Conservation (phyloP, 225 moss, liverwort and hornwort species). For the Bryum argenteum region DNA sequence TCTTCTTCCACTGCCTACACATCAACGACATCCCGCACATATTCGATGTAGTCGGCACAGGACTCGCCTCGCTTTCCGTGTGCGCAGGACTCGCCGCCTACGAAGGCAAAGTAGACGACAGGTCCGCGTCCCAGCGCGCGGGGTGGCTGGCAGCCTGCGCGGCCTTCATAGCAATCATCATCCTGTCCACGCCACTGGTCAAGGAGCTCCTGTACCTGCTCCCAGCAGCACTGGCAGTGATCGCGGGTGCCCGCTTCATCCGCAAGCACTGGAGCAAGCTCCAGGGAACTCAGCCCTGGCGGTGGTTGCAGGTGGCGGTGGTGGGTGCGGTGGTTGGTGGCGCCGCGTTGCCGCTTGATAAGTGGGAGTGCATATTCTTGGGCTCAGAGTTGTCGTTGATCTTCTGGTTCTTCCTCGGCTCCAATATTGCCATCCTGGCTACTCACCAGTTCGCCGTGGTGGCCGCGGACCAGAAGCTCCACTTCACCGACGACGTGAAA, state of each 20-base stretch:
- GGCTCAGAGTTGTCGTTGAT: constrained; percentile 25
- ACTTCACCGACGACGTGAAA: constrained; percentile 31
- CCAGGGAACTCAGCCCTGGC: constrained; percentile 15
- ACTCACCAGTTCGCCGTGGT: constrained; percentile 34
- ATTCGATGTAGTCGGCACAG: constrained; percentile 53
- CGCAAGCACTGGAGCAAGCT: not conserved
- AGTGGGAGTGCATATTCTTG: constrained; percentile 23
- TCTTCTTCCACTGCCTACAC: constrained; percentile 63
- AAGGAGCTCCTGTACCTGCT: constrained; percentile 56
- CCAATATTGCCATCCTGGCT: constrained; percentile 33
- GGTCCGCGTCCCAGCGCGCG: constrained; percentile 29
- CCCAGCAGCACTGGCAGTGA: constrained; percentile 12
- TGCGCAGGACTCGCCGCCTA: constrained; percentile 46
- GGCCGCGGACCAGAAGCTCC: constrained; percentile 19
- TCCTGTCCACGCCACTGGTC: constrained; percentile 22
- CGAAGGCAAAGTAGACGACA: constrained; percentile 44
- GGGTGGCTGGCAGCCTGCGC: not conserved
- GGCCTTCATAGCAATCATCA: not conserved
- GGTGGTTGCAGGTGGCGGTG: constrained; percentile 28
- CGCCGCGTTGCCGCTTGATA: constrained; percentile 28
- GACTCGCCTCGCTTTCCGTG: constrained; percentile 45
- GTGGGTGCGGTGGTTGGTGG: constrained; percentile 9
- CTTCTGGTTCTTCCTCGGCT: constrained; percentile 48
- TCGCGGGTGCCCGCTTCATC: not conserved
- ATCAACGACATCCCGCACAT: constrained; percentile 37